These are phyloP conservation scores for Carex sylvatica DNA, from an alignment of 202 grass and related monocot species.

Conservation along the genomic window DNA sequence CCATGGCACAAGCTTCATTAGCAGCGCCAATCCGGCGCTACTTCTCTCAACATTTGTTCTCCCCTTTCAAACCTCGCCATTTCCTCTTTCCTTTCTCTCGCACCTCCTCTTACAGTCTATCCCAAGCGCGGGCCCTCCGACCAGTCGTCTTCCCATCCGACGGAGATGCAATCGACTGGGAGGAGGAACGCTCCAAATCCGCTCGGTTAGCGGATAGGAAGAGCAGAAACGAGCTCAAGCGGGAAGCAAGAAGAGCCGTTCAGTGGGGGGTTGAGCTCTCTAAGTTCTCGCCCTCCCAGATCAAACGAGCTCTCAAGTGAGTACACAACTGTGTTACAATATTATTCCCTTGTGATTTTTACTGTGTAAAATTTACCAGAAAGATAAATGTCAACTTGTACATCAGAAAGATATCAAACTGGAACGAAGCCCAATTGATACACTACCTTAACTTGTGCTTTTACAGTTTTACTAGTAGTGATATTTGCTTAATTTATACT, in stretches of 20 bases:
- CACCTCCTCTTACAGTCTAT: neutral
- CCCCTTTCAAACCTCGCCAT: slow-evolving; percentile 18
- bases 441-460: neutral
- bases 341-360: neutral
- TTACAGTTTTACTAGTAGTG: neutral
- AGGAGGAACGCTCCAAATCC: neutral
- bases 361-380: neutral
- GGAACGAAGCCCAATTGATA: neutral
- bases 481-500: slow-evolving; percentile 12
- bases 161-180: slow-evolving; percentile 31
- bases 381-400: neutral
- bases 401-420: neutral
- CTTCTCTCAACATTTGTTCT: slow-evolving; percentile 40
- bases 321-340: neutral
- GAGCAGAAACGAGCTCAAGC: slow-evolving; percentile 84
- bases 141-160: slow-evolving; percentile 31
- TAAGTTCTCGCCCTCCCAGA: slow-evolving; percentile 60
- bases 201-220: slow-evolving; percentile 29
- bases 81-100: slow-evolving; percentile 35
- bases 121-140: slow-evolving; percentile 27
- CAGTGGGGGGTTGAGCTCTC: slow-evolving; percentile 84
- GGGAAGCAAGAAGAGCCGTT: slow-evolving; percentile 72
- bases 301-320: slow-evolving; percentile 72
- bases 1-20: slow-evolving; percentile 50
- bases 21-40: slow-evolving; percentile 29